Base-by-base conservation (phyloP, 2,329 filamentous ascomycete species). In the Chrysosporium keratinophilum region DNA sequence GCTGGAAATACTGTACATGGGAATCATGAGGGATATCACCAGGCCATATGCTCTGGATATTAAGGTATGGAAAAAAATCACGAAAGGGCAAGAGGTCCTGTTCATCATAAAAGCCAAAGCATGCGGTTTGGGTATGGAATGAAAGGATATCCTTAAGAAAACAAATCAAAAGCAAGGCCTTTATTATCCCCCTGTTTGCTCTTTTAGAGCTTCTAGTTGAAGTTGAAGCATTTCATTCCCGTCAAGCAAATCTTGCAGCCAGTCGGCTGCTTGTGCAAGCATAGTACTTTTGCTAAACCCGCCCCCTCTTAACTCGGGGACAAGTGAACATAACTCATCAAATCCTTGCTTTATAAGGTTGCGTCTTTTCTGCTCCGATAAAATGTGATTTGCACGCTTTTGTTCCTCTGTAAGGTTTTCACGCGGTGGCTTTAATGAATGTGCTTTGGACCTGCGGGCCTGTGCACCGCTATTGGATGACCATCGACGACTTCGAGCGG, bases 281-380 rank as follows among this genome's bases (percentile, higher is more conserved):
- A 88, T 84, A 6, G 81, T 83, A 65, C 86, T 90, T 72, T 94
- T 95, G 71, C 87, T 93, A 60, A 89, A 83, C 1, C 85, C 85
- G 7, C 85, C 85, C 23, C 80, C 82, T 53, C 78, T 79, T 10
- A 94, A 75, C 14, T 82, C 84, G 0, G 89, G 88, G 0, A 95
- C 86, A 19, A 94, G 74, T 28, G 81, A 76, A 59, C 80, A 81
- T n/a, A 95, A 71, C 55, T 91, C 85, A 42, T 89, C 85, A 61
- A 91, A 95, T 0, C 87, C 87, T 59, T 86, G 79, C 64, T 88
- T 85, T 63, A 91, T 91, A 45, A 89, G 74, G 23, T 87, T 88
- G 46, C 88, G 78, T 34, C 89, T 79, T 69, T 93, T 94, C 70
- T 95, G 87, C 65, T 94, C 88, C 50, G 88, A 93, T 50, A 83